Percentiles rank a stretch among this genome's conserved stretches.
Conservation (phyloP, 495 filamentous ascomycete species). For the Parachaetomium inaequale region DNA sequence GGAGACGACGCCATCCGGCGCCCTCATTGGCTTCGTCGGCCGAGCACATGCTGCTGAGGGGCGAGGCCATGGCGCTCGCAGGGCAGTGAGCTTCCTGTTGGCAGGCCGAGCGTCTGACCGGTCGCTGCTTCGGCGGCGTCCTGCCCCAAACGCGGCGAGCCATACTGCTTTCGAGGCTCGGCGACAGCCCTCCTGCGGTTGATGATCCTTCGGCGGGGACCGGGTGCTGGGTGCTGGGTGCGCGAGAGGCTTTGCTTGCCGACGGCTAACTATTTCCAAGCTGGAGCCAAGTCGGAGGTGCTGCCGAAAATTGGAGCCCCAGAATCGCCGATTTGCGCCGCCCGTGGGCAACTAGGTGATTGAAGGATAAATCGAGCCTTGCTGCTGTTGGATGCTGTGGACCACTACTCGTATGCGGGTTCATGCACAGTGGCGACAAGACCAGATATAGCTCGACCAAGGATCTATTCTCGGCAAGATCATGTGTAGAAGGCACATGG, state of each 20-base stretch:
- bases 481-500: too few relatives aligned
- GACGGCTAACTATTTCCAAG: conserved; percentile 10
- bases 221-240: background rate
- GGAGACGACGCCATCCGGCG: background rate
- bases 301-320: too few relatives aligned
- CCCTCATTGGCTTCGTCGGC: conserved; percentile 20
- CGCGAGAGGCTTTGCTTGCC: background rate
- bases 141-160: background rate
- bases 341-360: background rate
- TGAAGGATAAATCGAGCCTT: conserved; percentile 14
- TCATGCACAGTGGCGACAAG: conserved; percentile 16
- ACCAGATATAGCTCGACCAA: background rate
- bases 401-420: conserved; percentile 20
- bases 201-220: background rate
- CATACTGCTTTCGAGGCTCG: conserved; percentile 4
- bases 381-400: conserved; percentile 7
- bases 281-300: conserved; percentile 7
- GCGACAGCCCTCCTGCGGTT: background rate
- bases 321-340: too few relatives aligned
- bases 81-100: background rate
- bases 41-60: conserved; percentile 8
- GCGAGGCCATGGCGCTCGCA: conserved; percentile 16
- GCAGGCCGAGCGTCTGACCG: conserved; percentile 9
- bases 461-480: too few relatives aligned
- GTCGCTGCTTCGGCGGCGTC: background rate